Evolutionary conservation across 2,329 filamentous ascomycete species (phyloP), one percentile per base, ranked within the genome.

Genomic region (Penicillium aurantiogriseum): DNA sequence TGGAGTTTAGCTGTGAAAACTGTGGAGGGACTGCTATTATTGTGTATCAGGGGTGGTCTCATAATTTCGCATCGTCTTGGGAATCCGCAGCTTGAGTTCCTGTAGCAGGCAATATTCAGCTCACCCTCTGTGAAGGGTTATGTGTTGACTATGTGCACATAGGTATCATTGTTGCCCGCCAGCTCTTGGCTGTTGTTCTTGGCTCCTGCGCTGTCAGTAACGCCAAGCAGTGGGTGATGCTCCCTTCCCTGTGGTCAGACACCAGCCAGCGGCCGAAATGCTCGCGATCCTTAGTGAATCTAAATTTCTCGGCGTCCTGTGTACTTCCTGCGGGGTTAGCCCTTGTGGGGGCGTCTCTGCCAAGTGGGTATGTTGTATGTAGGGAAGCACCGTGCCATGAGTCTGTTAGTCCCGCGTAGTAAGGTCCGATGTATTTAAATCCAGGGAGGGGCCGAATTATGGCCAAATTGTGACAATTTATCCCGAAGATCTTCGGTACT

Each of bases 291-390:
- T 43, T n/a, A 33, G 31, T 47, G 45, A 39, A 39, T 56, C 45
- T 43, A 35, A 53, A 51, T 55, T 47, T 49, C 44, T 27, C 43
- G 43, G 43, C 49, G 21, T 23, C 31, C 40, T 62, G 40, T 39
- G 44, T 51, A 50, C 51, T 61, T 49, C 46, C 49, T 62, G 61
- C 60, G 56, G 62, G 61, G 58, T 59, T 58, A 29, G 39, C 45
- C 46, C 27, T 49, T 48, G 62, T 55, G 56, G 62, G 52, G 58
- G 39, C 40, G 40, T 46, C 29, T 49, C 52, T 38, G 19, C 55
- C 46, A 51, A 55, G 51, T 58, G 43, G 49, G n/a, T 40, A 42
- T 53, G 40, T n/a, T 52, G 40, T 38, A 44, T 46, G 54, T 23
- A 57, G 49, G 42, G 49, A 45, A 47, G 27, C 43, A 47, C 44